A percentile compares a stretch with the other conserved stretches of the same genome.
These are phyloP conservation scores for Malus hybrid DNA, from an alignment of 331 rosid species.

Conservation along the genomic window DNA sequence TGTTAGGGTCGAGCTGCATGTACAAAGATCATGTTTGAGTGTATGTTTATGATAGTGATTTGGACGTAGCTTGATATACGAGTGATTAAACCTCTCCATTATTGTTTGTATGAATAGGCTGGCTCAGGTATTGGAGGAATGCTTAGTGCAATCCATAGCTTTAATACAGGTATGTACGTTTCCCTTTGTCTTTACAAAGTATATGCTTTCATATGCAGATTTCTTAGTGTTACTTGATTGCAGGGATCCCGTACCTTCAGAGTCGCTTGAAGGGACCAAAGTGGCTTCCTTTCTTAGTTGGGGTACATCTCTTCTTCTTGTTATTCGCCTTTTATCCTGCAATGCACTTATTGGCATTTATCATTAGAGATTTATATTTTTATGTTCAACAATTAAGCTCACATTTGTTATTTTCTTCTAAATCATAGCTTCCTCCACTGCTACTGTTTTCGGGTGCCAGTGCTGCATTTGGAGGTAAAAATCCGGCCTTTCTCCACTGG, in stretches of 20 bases:
- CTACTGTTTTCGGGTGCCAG: conserved; percentile 68
- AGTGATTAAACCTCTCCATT: neutral
- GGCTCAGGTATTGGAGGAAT: conserved; percentile 79
- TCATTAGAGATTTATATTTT: neutral
- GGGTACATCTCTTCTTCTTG: conserved; percentile 39
- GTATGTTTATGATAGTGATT: neutral
- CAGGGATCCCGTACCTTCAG: conserved; percentile 85
- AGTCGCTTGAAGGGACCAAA: conserved; percentile 75
- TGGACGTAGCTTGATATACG: neutral
- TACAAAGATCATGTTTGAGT: neutral
- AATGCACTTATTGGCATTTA: neutral
- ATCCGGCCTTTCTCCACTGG: neutral
- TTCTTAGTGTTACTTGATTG: conserved; percentile 30
- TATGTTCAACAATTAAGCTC: conserved; percentile 6
- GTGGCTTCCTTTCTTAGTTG: conserved; percentile 91
- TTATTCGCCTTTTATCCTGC: neutral
- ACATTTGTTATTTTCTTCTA: conserved; percentile 6
- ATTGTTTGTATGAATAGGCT: conserved; percentile 35
- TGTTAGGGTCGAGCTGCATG: neutral
- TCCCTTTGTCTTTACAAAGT: neutral
- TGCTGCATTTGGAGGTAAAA: conserved; percentile 86
- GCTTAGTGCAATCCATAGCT: conserved; percentile 67
- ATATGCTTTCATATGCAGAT: neutral
- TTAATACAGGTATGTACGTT: conserved; percentile 41
- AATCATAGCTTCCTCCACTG: conserved; percentile 65